Evolutionary conservation across 1,284 basidiomycete genomes (phyloP), one percentile per base, ranked within the genome.

Genomic region (Inonotus obliquus): DNA sequence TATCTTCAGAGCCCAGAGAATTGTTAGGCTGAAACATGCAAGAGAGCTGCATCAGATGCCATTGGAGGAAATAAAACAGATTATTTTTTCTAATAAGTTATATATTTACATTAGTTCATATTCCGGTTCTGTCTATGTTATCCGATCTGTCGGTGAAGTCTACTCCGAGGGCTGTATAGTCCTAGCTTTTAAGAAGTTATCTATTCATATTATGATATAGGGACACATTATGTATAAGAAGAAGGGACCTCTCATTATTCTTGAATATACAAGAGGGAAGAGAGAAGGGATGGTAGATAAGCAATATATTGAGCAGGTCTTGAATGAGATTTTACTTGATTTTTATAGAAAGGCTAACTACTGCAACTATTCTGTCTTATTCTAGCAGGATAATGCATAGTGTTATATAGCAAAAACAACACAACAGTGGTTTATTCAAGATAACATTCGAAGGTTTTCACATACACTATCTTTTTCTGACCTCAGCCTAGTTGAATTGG

Each of bases 251-350:
- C 44, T 68, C 5, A 55, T 67, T 32, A 38, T 63, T 32, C 51
- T 67, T 47, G 59, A 65, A 41, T 68, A 67, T 54, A 62, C 57
- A 7, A 63, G 65, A 9, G 67, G 67, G 1, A 57, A 55, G 52
- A 64, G 66, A 1, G 66, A 66, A 11, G 65, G 67, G 23, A 67
- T 68, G 61, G 66, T 45, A 6, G 63, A 63, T 17, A 13, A 1
- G 11, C 3, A 62, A 41, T 68, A 68, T 54, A 54, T 52, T 17
- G 55, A 64, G 21, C 66, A 68, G 60, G 66, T 68, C 14, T 57
- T 68, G 11, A 51, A 60, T 21, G 37, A n/a, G 2, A 17, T 14
- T 25, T 21, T 44, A 21, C n/a, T 21, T 7, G 23, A 44, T 29
- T 57, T 44, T 29, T 57, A 41, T 14, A 14, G 6, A 4, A 14